phyloP scores from a whole-genome alignment of 768 basidiomycete species.

The Ramaria rubella region DNA sequence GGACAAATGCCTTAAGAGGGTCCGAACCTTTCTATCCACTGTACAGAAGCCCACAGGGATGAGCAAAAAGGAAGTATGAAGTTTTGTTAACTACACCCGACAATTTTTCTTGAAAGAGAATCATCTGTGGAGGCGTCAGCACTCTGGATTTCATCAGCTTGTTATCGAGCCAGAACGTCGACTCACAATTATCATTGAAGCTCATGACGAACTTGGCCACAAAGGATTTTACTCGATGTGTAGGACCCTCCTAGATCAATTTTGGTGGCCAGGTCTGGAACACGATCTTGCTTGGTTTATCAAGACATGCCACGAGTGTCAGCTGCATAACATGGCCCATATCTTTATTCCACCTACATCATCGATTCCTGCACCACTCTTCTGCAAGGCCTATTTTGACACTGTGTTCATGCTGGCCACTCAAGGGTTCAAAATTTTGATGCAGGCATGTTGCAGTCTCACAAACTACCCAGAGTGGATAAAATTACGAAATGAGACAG shows the following conservation, averaged over 20 bases:
- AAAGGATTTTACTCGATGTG: slow-evolving; percentile 14
- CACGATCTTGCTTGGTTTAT: slow-evolving; percentile 17
- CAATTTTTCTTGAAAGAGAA: slow-evolving; percentile 8
- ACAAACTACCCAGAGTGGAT: slow-evolving; percentile 28
- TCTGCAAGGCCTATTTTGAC: slow-evolving; percentile 32
- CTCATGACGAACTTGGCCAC: slow-evolving; percentile 18
- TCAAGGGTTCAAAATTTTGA: slow-evolving; percentile 27
- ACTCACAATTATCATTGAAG: slow-evolving; percentile 2
- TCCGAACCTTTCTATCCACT: background rate
- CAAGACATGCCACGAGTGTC: slow-evolving; percentile 33
- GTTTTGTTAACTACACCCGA: background rate
- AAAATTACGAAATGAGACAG: slow-evolving; percentile 25
- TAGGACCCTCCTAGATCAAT: slow-evolving; percentile 6
- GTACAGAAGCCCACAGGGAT: background rate
- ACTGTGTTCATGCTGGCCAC: slow-evolving; percentile 34
- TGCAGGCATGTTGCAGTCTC: slow-evolving; percentile 33
- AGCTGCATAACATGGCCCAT: slow-evolving; percentile 19
- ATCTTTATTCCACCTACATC: slow-evolving; percentile 19
- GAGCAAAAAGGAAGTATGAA: background rate
- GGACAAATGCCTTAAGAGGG: background rate
- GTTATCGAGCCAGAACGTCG: slow-evolving; percentile 10
- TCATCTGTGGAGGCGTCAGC: slow-evolving; percentile 13
- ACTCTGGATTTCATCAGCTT: slow-evolving; percentile 14
- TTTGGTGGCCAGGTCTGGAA: slow-evolving; percentile 23
- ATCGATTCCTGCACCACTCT: slow-evolving; percentile 18